Evolutionary conservation across 176 grass and related monocot genomes (phyloP).

Genomic region (Oryza coarctata): DNA sequence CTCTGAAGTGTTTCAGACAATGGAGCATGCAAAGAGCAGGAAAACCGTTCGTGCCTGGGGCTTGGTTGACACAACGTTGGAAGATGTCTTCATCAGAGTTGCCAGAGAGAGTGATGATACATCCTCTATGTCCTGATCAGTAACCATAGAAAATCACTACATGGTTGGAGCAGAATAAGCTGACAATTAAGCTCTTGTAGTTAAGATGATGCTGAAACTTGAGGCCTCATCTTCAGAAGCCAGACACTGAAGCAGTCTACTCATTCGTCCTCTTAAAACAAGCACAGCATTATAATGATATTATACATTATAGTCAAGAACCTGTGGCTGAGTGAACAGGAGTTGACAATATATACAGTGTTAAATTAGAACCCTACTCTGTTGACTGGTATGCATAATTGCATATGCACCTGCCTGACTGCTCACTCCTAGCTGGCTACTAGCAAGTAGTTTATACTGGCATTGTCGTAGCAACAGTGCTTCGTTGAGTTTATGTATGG

Average conservation of each 20-base stretch:
- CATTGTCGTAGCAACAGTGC: too few species aligned
- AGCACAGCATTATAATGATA: too few species aligned
- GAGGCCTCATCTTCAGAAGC: neutral
- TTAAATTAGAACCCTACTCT: too few species aligned
- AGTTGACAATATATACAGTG: neutral
- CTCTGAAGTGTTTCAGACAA: slow-evolving; percentile 35
- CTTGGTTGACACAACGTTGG: slow-evolving; percentile 42
- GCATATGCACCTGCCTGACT: neutral
- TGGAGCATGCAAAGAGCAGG: slow-evolving; percentile 31
- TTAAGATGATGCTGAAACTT: neutral
- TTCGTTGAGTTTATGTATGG: neutral
- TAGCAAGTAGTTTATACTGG: too few species aligned
- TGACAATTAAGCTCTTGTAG: neutral
- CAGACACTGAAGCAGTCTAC: neutral
- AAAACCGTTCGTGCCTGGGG: slow-evolving; percentile 39
- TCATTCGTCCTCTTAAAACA: neutral
- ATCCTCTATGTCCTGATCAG: neutral
- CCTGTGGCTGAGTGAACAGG: neutral
- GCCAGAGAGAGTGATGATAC: slow-evolving; percentile 27
- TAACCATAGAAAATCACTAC: neutral
- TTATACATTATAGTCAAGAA: neutral
- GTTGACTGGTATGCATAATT: too few species aligned
- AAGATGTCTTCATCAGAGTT: slow-evolving; percentile 52
- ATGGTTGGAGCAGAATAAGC: neutral
- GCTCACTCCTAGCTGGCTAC: neutral